phyloP scores from a whole-genome alignment of 1,284 basidiomycete genomes.

The Xerocomus tenax region DNA sequence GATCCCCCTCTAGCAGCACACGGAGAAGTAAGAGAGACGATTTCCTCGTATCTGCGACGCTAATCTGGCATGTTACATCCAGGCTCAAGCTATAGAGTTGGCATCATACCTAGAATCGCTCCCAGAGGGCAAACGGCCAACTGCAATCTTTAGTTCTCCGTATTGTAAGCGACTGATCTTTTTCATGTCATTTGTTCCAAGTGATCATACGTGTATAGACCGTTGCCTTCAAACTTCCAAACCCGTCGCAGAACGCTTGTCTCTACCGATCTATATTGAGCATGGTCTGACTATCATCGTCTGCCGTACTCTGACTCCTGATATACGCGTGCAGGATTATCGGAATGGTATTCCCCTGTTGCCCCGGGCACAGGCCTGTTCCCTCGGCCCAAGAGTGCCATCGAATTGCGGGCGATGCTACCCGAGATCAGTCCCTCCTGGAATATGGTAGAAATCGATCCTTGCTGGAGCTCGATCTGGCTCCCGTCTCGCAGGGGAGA shows the following conservation, averaged over 20 bases:
- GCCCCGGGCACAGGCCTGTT: constrained; percentile 60
- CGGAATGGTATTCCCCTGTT: constrained; percentile 80
- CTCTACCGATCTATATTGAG: constrained; percentile 63
- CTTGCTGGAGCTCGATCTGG: constrained; percentile 55
- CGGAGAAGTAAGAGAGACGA: constrained; percentile 46
- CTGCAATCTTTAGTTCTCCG: constrained; percentile 71
- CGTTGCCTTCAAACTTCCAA: constrained; percentile 74
- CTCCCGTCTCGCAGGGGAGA: constrained; percentile 70
- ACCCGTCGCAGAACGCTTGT: constrained; percentile 54
- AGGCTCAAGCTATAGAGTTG: constrained; percentile 71
- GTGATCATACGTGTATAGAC: constrained; percentile 39
- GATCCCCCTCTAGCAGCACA: constrained; percentile 74
- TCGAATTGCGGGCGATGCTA: constrained; percentile 44
- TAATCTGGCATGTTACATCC: neutral
- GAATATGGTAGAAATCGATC: constrained; percentile 55
- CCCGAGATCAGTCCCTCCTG: constrained; percentile 53
- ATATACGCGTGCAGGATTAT: constrained; percentile 44
- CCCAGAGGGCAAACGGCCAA: constrained; percentile 61
- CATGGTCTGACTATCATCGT: constrained; percentile 46
- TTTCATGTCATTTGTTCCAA: neutral
- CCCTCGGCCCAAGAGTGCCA: constrained; percentile 54
- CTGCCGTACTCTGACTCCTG: constrained; percentile 1
- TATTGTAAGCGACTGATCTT: constrained; percentile 47
- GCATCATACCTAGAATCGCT: constrained; percentile 57
- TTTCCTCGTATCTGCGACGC: neutral